Percentiles rank a stretch among this genome's conserved stretches.
Evolutionary conservation across 176 grass and related monocot genomes (phyloP).

Genomic region (Bonia amplexicaulis): DNA sequence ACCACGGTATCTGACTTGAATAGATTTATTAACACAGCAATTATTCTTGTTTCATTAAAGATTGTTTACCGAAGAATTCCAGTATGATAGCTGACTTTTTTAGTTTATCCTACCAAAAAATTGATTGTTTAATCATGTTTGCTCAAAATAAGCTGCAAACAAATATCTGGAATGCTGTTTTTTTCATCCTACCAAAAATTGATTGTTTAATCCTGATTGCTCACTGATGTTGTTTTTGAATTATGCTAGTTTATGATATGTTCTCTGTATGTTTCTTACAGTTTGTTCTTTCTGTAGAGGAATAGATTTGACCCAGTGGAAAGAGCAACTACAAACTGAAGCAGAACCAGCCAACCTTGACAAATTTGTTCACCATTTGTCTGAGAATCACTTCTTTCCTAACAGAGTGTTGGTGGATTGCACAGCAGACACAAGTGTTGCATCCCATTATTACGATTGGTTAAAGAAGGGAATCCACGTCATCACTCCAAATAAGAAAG

Average conservation of each 20-base stretch:
- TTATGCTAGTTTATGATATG: constrained; percentile 6
- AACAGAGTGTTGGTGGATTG: constrained; percentile 85
- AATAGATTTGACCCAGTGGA: constrained; percentile 68
- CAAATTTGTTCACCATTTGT: constrained; percentile 56
- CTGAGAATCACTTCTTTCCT: constrained; percentile 74
- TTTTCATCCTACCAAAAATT: too few species aligned
- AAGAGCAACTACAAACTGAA: constrained; percentile 44
- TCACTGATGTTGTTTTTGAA: neutral
- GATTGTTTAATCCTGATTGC: neutral
- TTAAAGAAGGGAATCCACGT: constrained; percentile 76
- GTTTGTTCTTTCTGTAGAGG: constrained; percentile 41
- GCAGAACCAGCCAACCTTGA: constrained; percentile 56
- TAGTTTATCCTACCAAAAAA: neutral
- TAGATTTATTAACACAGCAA: neutral
- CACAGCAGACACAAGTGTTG: constrained; percentile 73
- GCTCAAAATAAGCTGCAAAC: neutral
- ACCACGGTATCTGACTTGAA: neutral
- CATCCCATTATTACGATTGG: constrained; percentile 81
- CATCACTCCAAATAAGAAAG: constrained; percentile 88
- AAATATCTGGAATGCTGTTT: too few species aligned
- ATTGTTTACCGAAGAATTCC: neutral
- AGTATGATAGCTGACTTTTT: neutral
- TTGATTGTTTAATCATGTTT: neutral
- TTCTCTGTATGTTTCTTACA: neutral
- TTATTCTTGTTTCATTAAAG: neutral